Evolutionary conservation across 2,329 filamentous ascomycete species (phyloP).

Genomic region (Hymenoscyphus albidus): DNA sequence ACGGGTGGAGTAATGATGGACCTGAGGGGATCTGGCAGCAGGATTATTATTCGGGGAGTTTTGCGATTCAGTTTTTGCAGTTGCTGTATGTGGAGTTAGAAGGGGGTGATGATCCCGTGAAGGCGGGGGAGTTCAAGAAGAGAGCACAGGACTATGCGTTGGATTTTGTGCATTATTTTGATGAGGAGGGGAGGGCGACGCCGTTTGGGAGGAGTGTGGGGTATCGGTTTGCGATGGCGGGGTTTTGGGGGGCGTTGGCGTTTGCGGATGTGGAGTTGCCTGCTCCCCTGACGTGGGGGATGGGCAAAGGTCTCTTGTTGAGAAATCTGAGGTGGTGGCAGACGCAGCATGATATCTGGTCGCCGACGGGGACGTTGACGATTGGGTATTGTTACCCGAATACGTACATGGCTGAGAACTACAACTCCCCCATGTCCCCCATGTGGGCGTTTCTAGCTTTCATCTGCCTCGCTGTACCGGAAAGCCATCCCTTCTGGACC

Average conservation of each 20-base stretch:
- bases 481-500: conserved; percentile 71
- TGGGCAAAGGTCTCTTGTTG: conserved; percentile 71
- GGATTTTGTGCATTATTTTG: conserved; percentile 74
- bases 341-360: conserved; percentile 70
- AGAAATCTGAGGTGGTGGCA: conserved; percentile 79
- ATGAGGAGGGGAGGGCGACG: conserved; percentile 65
- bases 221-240: conserved; percentile 83
- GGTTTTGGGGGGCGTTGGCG: conserved; percentile 74
- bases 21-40: conserved; percentile 77
- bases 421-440: conserved; percentile 68
- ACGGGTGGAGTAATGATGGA: conserved; percentile 79
- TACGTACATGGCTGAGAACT: conserved; percentile 78
- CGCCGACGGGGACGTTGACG: conserved; percentile 67
- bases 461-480: conserved; percentile 66
- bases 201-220: conserved; percentile 75
- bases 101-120: conserved; percentile 59
- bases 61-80: conserved; percentile 77
- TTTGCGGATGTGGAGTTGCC: conserved; percentile 73
- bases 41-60: conserved; percentile 81
- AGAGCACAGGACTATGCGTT: conserved; percentile 63
- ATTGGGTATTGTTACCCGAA: conserved; percentile 76
- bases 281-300: conserved; percentile 69
- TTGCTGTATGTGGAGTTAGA: conserved; percentile 72
- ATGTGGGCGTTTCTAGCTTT: conserved; percentile 81
- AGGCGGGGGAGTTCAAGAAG: conserved; percentile 65